Percentiles rank a stretch among this genome's conserved stretches.
phyloP scores from a whole-genome alignment of 2,329 filamentous ascomycete genomes.

The Nigrospora osmanthi region DNA sequence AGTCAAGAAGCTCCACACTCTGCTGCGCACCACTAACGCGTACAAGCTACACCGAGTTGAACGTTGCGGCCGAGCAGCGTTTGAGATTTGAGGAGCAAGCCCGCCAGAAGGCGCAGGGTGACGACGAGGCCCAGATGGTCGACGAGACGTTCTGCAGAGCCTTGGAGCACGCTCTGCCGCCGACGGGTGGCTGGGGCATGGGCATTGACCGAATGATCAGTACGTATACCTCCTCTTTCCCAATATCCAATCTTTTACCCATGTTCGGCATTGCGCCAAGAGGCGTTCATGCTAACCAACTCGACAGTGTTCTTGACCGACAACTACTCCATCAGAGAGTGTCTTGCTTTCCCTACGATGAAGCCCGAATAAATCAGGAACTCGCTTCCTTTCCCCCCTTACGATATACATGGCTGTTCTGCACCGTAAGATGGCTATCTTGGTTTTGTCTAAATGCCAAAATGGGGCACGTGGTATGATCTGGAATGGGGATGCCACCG shows the following conservation, averaged over 20 bases:
- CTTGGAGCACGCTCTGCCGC: constrained; percentile 84
- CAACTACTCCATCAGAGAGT: constrained; percentile 94
- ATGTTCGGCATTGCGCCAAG: neutral
- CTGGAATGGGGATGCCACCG: too few species aligned
- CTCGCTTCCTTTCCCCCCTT: too few species aligned
- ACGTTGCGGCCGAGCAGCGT: constrained; percentile 92
- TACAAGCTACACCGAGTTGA: constrained; percentile 77
- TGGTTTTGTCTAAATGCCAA: neutral
- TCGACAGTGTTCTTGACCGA: constrained; percentile 74
- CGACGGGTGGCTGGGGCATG: constrained; percentile 94
- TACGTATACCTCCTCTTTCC: constrained; percentile 93
- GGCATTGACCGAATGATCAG: constrained; percentile 77
- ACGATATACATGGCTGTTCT: too few species aligned
- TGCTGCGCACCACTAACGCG: neutral
- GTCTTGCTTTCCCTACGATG: constrained; percentile 96
- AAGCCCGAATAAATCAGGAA: constrained; percentile 35
- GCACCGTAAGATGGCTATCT: neutral
- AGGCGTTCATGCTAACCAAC: neutral
- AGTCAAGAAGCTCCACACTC: neutral
- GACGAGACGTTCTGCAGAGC: constrained; percentile 93
- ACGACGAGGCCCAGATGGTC: constrained; percentile 91
- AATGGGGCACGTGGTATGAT: too few species aligned
- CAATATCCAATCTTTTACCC: constrained; percentile 39
- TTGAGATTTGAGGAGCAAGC: constrained; percentile 92
- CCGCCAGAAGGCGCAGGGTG: constrained; percentile 89